Evolutionary conservation across 352 stramenopile genomes (phyloP), one percentile per base, ranked within the genome.

Genomic region (Pythium pyrilobum): DNA sequence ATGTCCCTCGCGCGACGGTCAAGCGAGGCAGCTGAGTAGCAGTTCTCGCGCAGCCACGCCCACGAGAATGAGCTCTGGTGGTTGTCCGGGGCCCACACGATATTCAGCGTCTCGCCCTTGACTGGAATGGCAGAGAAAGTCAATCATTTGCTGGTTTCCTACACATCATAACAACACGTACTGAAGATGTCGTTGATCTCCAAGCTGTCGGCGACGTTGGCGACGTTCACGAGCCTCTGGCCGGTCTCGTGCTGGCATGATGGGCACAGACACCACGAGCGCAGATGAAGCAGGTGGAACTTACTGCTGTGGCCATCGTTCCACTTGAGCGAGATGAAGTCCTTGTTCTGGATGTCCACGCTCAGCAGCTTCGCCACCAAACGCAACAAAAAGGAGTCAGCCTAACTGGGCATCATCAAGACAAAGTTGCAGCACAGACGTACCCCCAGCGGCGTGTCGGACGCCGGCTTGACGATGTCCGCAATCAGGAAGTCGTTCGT

Each of bases 291-390:
- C 31, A 89, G 54, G 33, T 94, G 79, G 53, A 85, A 91, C 40
- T 77, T 82, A 48, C 79, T 89, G 20, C 59, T 59, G 29, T 69
- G 74, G 13, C 74, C 83, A 38, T 94, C 80, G 47, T 76, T 77
- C 83, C 83, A 94, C 36, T 81, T 81, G 56, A 94, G 66, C 42
- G 72, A 74, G 29, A 94, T 84, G 56, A 80, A 84, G 50, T 92
- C 80, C 33, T 72, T 75, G 21, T 77, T 59, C 44, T 87, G 73
- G 42, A 89, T 80, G 34, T 92, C 76, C 60, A 90, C 80, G 13
- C 74, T 69, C 20, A 81, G 62, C 10, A 90, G 62, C 80, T 90
- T 46, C 31, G 2, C 5, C 25, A 49, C 7, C 28, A 56, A 8
- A 33, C 15, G 18, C 24, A 27, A 25, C n/a, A n/a, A n/a, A 52